These are phyloP conservation scores for Boeremia exigua DNA, from an alignment of 2,329 filamentous ascomycete genomes.

Conservation along the genomic window DNA sequence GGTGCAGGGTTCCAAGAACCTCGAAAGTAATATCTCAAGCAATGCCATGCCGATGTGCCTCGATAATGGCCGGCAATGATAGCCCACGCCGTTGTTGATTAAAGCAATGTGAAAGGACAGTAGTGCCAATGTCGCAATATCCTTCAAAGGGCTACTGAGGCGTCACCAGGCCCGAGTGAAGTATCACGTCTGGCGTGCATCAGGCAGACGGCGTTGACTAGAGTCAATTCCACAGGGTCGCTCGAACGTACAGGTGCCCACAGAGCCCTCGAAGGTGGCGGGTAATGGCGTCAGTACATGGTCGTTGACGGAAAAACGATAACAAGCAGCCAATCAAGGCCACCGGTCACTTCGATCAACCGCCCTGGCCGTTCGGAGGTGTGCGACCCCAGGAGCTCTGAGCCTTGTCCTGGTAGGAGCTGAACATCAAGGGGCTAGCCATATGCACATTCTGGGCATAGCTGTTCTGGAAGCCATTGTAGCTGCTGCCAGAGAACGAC, in stretches of 20 bases:
- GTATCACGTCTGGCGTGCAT: too few species aligned
- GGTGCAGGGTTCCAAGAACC: background rate
- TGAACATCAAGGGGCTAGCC: conserved; percentile 52
- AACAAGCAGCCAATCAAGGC: conserved; percentile 7
- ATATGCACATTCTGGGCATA: conserved; percentile 36
- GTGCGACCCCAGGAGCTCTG: conserved; percentile 45
- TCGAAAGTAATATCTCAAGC: background rate
- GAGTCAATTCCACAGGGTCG: background rate
- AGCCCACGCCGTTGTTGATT: background rate
- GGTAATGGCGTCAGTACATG: background rate
- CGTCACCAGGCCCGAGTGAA: too few species aligned
- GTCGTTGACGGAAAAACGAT: conserved; percentile 1
- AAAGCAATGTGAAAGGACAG: conserved; percentile 5
- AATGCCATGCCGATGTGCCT: background rate
- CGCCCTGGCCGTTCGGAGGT: conserved; percentile 47
- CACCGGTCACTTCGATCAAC: conserved; percentile 33
- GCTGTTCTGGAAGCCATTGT: conserved; percentile 28
- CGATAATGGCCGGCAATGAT: background rate
- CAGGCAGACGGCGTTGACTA: background rate
- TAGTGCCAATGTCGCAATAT: background rate
- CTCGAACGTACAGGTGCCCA: background rate
- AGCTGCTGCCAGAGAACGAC: conserved; percentile 21
- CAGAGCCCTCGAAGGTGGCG: background rate
- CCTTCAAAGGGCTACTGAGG: background rate
- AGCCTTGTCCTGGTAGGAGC: conserved; percentile 42